Percentiles rank a stretch among this genome's conserved stretches.
These are phyloP conservation scores for Cercospora sojina DNA, from an alignment of 2,329 filamentous ascomycete species.

Conservation along the genomic window DNA sequence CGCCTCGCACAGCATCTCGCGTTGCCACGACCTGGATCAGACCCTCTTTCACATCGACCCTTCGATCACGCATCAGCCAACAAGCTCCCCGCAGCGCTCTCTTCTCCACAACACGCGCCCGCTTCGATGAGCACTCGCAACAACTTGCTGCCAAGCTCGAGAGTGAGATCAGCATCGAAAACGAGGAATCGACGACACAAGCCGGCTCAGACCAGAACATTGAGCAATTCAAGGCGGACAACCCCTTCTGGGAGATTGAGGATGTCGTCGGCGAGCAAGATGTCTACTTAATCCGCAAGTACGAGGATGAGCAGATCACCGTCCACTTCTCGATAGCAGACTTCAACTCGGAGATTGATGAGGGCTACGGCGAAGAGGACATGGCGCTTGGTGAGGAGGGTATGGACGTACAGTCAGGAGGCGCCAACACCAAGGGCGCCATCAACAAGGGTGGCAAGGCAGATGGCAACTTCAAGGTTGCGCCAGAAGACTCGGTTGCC, in stretches of 20 bases:
- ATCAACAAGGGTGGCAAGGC: conserved; percentile 55
- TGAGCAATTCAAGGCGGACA: conserved; percentile 78
- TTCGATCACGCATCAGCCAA: conserved; percentile 23
- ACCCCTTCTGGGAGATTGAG: conserved; percentile 71
- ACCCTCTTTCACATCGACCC: conserved; percentile 28
- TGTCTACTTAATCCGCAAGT: conserved; percentile 77
- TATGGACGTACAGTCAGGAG: conserved; percentile 52
- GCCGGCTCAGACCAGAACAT: conserved; percentile 63
- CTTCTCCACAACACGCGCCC: conserved; percentile 47
- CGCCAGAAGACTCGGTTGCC: conserved; percentile 57
- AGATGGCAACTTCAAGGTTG: conserved; percentile 54
- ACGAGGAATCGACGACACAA: conserved; percentile 59
- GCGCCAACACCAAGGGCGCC: conserved; percentile 56
- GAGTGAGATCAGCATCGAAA: conserved; percentile 80
- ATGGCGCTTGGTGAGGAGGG: conserved; percentile 51
- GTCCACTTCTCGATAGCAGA: conserved; percentile 84
- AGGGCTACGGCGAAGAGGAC: conserved; percentile 49
- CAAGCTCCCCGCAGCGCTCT: conserved; percentile 29
- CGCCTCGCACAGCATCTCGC: conserved; percentile 46
- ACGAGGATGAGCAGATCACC: conserved; percentile 83
- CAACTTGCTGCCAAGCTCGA: conserved; percentile 85
- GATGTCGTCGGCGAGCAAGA: conserved; percentile 85
- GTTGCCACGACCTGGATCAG: conserved; percentile 43
- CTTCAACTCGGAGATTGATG: conserved; percentile 58
- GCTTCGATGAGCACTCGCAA: conserved; percentile 59